Percentiles rank a stretch among this genome's conserved stretches.
These are phyloP conservation scores for Phytophthora quininea DNA, from an alignment of 352 stramenopile species.

Conservation along the genomic window DNA sequence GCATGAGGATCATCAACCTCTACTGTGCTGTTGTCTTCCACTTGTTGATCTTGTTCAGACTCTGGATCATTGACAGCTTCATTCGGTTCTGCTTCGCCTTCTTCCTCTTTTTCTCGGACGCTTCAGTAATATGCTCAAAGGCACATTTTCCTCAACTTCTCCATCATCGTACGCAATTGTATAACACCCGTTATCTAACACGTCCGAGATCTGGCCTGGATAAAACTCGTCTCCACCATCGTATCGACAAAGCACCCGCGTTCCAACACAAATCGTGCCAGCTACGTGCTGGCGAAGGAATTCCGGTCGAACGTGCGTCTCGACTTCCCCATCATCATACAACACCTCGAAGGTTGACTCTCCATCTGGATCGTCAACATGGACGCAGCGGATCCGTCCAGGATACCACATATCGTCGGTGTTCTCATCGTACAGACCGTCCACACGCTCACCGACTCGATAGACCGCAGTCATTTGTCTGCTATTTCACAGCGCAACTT, in stretches of 20 bases:
- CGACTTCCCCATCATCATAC: slow-evolving; percentile 81
- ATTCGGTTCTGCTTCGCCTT: background rate
- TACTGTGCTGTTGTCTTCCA: slow-evolving; percentile 2
- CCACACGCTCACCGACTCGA: slow-evolving; percentile 63
- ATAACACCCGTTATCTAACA: slow-evolving; percentile 69
- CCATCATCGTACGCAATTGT: slow-evolving; percentile 83
- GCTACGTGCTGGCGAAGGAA: slow-evolving; percentile 56
- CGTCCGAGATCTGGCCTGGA: slow-evolving; percentile 60
- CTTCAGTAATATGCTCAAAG: slow-evolving; percentile 61
- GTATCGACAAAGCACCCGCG: slow-evolving; percentile 72
- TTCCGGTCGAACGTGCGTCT: slow-evolving; percentile 42
- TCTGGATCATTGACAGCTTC: background rate
- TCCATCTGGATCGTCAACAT: slow-evolving; percentile 22
- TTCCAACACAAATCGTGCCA: slow-evolving; percentile 80
- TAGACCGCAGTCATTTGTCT: slow-evolving; percentile 23
- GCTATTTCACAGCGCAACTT: slow-evolving; percentile 2
- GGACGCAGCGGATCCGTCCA: slow-evolving; percentile 44
- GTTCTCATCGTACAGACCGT: slow-evolving; percentile 85
- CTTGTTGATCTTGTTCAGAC: slow-evolving; percentile 7
- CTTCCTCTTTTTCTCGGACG: slow-evolving; percentile 16
- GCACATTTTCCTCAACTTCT: slow-evolving; percentile 68
- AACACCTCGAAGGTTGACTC: slow-evolving; percentile 52
- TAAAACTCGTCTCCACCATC: slow-evolving; percentile 76
- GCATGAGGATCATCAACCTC: background rate
- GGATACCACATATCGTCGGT: slow-evolving; percentile 83